These are phyloP conservation scores for Oryza nivara DNA, from an alignment of 176 grass and related monocot species.

Conservation along the genomic window DNA sequence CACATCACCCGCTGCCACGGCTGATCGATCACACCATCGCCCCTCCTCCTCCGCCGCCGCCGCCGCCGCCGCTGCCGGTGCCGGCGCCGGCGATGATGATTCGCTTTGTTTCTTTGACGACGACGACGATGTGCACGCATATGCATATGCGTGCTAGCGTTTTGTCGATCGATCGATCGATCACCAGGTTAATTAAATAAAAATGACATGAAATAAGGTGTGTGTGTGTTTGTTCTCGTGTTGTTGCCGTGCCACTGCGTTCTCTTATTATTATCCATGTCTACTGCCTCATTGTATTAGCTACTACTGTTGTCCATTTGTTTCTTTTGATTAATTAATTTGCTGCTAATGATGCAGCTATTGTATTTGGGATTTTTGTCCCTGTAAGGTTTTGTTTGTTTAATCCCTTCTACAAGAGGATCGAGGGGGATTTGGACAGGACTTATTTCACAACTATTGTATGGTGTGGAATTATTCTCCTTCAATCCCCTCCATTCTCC, in stretches of 20 bases:
- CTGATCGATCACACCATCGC: not conserved
- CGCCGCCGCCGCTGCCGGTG: not conserved
- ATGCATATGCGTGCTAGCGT: no score
- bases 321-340: slow-evolving; percentile 9
- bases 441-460: no score
- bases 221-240: not conserved
- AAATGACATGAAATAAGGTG: slow-evolving; percentile 21
- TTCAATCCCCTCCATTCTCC: no score
- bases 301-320: not conserved
- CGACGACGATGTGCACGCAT: not conserved
- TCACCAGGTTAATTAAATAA: not conserved
- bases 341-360: not conserved
- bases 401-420: no score
- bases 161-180: no score
- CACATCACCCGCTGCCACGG: slow-evolving; percentile 75
- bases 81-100: not conserved
- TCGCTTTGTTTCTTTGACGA: not conserved
- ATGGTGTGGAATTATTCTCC: no score
- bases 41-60: not conserved
- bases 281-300: not conserved
- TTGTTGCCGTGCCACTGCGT: not conserved
- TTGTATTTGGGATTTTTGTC: slow-evolving; percentile 5
- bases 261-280: no score
- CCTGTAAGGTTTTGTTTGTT: no score
- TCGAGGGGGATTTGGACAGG: no score